Percentiles rank a stretch among this genome's conserved stretches.
phyloP scores from a whole-genome alignment of 2,329 filamentous ascomycete genomes.

The Cladosporium sp. region DNA sequence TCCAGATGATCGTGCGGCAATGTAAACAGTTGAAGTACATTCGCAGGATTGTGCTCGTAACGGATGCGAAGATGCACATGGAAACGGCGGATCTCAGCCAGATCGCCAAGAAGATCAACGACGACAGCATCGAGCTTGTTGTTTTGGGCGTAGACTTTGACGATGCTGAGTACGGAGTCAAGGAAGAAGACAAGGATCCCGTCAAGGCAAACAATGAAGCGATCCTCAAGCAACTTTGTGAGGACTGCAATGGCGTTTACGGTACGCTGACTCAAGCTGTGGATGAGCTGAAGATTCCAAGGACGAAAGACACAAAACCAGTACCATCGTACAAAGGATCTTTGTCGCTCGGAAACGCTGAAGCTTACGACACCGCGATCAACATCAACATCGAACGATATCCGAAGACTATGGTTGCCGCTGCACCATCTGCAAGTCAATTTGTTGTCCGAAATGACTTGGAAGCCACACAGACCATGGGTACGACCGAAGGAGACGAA shows the following conservation, averaged over 20 bases:
- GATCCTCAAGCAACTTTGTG: constrained; percentile 57
- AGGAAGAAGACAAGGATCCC: constrained; percentile 76
- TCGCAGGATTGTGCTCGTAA: constrained; percentile 76
- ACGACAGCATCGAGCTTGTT: constrained; percentile 68
- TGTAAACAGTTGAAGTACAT: constrained; percentile 79
- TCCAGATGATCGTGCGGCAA: constrained; percentile 74
- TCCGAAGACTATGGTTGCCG: constrained; percentile 74
- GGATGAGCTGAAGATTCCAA: constrained; percentile 68
- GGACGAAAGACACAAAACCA: constrained; percentile 68
- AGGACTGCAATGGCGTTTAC: constrained; percentile 59
- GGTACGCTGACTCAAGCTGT: constrained; percentile 86
- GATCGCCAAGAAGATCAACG: constrained; percentile 68
- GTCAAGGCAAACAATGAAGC: constrained; percentile 70
- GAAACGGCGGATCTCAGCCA: constrained; percentile 64
- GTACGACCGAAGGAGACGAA: constrained; percentile 24
- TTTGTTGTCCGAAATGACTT: constrained; percentile 55
- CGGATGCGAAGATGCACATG: constrained; percentile 69
- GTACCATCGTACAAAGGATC: constrained; percentile 73
- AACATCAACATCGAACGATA: constrained; percentile 86
- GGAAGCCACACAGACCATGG: constrained; percentile 49
- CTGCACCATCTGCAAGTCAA: constrained; percentile 67
- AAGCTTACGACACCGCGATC: constrained; percentile 67
- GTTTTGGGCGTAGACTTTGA: constrained; percentile 91
- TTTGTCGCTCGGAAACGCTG: constrained; percentile 71
- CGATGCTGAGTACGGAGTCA: constrained; percentile 79